Percentiles rank a stretch among this genome's conserved stretches.
phyloP scores from a whole-genome alignment of 2,329 filamentous ascomycete genomes.

The Cladosporium sp. region DNA sequence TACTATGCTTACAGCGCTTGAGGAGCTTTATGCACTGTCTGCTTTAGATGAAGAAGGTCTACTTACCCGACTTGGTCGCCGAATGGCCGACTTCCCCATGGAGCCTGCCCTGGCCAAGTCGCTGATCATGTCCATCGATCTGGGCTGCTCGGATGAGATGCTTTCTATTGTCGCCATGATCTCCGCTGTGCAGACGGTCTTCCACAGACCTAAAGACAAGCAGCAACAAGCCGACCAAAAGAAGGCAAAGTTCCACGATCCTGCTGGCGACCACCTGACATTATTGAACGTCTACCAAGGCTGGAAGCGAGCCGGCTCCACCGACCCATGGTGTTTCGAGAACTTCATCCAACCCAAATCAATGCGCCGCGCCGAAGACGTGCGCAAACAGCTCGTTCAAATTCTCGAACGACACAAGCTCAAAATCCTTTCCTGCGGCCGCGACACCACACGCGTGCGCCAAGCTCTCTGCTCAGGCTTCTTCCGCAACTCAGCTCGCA shows the following conservation, averaged over 20 bases:
- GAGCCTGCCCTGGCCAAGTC: conserved; percentile 88
- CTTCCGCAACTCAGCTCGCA: conserved; percentile 91
- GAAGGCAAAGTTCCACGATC: conserved; percentile 95
- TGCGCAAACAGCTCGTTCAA: conserved; percentile 83
- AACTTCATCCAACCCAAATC: conserved; percentile 93
- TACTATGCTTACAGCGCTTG: conserved; percentile 92
- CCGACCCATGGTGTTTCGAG: conserved; percentile 90
- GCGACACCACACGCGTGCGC: conserved; percentile 80
- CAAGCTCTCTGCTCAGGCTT: conserved; percentile 89
- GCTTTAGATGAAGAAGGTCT: conserved; percentile 94
- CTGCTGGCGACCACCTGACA: conserved; percentile 88
- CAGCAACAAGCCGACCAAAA: conserved; percentile 95
- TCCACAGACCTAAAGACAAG: conserved; percentile 96
- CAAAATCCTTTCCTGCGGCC: conserved; percentile 75
- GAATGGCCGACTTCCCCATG: conserved; percentile 99
- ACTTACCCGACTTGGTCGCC: conserved; percentile 82
- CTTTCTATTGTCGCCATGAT: conserved; percentile 95
- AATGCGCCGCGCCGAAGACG: conserved; percentile 86
- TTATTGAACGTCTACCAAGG: conserved; percentile 93
- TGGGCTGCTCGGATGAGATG: conserved; percentile 88
- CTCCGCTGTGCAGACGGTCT: conserved; percentile 71
- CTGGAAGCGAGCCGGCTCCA: conserved; percentile 85
- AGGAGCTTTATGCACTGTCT: conserved; percentile 88
- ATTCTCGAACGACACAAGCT: conserved; percentile 94
- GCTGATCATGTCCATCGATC: conserved; percentile 79